These are phyloP conservation scores for Daedaleopsis nitida DNA, from an alignment of 768 basidiomycete genomes.

Conservation along the genomic window DNA sequence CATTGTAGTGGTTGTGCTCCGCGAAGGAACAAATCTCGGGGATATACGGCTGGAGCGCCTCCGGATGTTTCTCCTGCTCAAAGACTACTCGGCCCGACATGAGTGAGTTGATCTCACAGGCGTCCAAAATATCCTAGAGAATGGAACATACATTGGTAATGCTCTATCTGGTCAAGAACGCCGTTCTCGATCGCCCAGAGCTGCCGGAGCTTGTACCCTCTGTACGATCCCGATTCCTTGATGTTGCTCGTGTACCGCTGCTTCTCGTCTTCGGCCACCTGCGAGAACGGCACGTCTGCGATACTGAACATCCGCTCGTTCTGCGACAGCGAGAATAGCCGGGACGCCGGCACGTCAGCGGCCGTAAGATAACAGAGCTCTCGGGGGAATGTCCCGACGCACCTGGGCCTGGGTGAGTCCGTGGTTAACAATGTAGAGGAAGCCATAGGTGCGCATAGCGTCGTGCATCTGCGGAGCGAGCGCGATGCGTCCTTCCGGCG, in stretches of 20 bases:
- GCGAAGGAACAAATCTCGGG: constrained; percentile 54
- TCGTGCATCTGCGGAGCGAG: constrained; percentile 29
- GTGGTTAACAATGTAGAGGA: constrained; percentile 36
- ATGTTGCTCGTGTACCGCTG: constrained; percentile 30
- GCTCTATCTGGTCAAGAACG: constrained; percentile 63
- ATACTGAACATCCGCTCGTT: constrained; percentile 40
- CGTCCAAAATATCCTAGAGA: too few relatives aligned
- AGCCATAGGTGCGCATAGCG: constrained; percentile 32
- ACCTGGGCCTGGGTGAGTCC: constrained; percentile 32
- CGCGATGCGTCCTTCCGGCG: constrained; percentile 28
- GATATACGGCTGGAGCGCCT: constrained; percentile 50
- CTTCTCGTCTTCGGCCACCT: constrained; percentile 37
- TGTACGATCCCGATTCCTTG: constrained; percentile 47
- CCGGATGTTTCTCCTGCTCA: constrained; percentile 49
- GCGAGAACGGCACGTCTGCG: constrained; percentile 35
- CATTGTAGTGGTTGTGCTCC: constrained; percentile 48
- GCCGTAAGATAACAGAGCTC: too few relatives aligned
- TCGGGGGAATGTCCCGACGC: neutral
- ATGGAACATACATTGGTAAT: constrained; percentile 53
- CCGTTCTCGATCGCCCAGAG: constrained; percentile 65
- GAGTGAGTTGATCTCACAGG: constrained; percentile 20
- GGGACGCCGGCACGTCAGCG: too few relatives aligned
- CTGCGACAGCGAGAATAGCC: constrained; percentile 12
- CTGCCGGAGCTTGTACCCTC: constrained; percentile 56
- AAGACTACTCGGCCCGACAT: constrained; percentile 50